Evolutionary conservation across 1,284 basidiomycete genomes (phyloP).

Genomic region (Rhodotorula sp.): DNA sequence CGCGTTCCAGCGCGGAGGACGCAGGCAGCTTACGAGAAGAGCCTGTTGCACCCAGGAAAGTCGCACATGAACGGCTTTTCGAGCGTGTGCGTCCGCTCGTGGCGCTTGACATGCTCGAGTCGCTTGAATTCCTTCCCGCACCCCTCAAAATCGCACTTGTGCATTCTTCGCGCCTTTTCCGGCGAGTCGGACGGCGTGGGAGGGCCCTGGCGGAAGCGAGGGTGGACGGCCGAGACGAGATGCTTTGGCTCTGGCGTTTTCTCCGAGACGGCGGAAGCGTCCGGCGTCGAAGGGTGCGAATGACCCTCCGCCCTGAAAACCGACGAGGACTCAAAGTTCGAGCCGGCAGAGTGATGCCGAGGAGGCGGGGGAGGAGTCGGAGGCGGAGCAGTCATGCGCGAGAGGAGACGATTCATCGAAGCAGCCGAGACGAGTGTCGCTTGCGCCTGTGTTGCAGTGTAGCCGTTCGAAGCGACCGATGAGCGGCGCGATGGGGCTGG

Average conservation of each 20-base stretch:
- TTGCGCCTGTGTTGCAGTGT: conserved; percentile 20
- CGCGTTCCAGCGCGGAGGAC: too few species aligned
- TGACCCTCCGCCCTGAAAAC: conserved; percentile 1
- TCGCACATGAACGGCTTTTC: conserved; percentile 75
- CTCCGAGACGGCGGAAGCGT: too few species aligned
- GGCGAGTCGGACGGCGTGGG: neutral
- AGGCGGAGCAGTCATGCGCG: conserved; percentile 1
- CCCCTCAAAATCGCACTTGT: conserved; percentile 13
- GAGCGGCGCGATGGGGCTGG: neutral
- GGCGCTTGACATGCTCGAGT: conserved; percentile 81
- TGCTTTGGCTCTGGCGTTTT: neutral
- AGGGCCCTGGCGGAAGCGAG: conserved; percentile 18
- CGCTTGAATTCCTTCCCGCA: conserved; percentile 83
- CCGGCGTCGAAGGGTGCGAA: neutral
- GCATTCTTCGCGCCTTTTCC: neutral
- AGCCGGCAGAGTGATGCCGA: conserved; percentile 33
- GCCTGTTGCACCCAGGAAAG: conserved; percentile 54
- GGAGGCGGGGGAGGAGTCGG: conserved; percentile 16
- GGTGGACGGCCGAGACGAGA: conserved; percentile 14
- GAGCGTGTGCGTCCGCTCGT: conserved; percentile 83
- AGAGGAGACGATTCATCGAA: conserved; percentile 31
- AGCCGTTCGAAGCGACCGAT: neutral
- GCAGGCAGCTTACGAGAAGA: conserved; percentile 19
- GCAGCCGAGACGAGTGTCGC: conserved; percentile 26
- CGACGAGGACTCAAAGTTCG: conserved; percentile 30